Base-by-base conservation (phyloP, 768 basidiomycete species). In the Mycena epipterygia region DNA sequence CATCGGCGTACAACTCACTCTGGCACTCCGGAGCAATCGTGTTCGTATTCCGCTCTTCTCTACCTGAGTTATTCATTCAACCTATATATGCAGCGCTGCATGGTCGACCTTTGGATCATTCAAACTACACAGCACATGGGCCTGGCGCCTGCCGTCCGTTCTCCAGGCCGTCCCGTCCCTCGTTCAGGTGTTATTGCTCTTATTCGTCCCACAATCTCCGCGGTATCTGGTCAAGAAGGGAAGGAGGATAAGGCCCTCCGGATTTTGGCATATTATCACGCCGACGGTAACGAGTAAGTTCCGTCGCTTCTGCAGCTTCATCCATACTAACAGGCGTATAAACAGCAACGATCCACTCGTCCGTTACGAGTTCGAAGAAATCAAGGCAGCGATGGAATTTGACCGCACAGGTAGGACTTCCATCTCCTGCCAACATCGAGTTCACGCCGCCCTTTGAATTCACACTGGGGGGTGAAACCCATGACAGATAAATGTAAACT, bases 81-180 rank as follows among this genome's bases (percentile, higher is more conserved):
- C 57, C 33, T 19, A 53, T 68, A 39, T 33, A 39, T 33, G n/a
- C 56, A 90, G 89, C 69, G 90, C 94, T 29, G 93, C 93, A 21
- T 95, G 94, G 95, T 85, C 92, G 0, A 93, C 93, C 1, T 96
- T 89, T 77, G 94, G 94, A 25, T 92, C 94, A 12, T 91, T 93
- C 84, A 86, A 87, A 78, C 89, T 95, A 56, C 72, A 78, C 61
- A 89, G 76, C 74, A 87, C 89, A 25, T 95, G 92, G 93, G 83
- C 92, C 23, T 96, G 95, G 95, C 91, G 96, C 75, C 84, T 94
- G 62, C 94, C 94, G 19, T 94, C 93, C 12, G 79, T 88, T 41
- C 83, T 94, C 21, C 93, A 96, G 81, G 91, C 81, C 56, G 77
- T 91, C 41, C 93, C 93, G 4, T 89, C 94, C 3, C 66, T 93